A percentile compares a stretch with the other conserved stretches of the same genome.
These are phyloP conservation scores for Oxytropis ochrocephala DNA, from an alignment of 306 rosid species.

Conservation along the genomic window DNA sequence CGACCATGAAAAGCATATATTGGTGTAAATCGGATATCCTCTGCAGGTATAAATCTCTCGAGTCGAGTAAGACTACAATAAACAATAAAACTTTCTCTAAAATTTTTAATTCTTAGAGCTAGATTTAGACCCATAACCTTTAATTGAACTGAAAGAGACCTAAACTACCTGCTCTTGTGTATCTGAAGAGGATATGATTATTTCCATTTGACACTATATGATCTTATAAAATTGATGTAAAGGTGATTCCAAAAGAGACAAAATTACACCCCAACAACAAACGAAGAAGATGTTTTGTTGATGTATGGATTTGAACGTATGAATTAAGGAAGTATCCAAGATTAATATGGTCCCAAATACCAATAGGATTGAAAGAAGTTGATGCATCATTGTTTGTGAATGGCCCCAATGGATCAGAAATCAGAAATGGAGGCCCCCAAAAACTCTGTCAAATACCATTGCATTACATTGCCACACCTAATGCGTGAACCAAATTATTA, in stretches of 20 bases:
- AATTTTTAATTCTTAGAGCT: no score
- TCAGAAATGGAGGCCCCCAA: slow-evolving; percentile 53
- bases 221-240: slow-evolving; percentile 19
- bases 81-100: no score
- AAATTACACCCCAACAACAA: slow-evolving; percentile 15
- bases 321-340: slow-evolving; percentile 30
- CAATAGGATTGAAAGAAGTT: slow-evolving; percentile 23
- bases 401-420: slow-evolving; percentile 42
- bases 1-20: no score
- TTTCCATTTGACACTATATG: neutral
- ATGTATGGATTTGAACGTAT: slow-evolving; percentile 29
- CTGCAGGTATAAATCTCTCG: no score
- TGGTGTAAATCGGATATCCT: no score
- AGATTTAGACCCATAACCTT: no score
- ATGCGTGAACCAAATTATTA: slow-evolving; percentile 71
- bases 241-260: slow-evolving; percentile 20
- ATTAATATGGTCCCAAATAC: slow-evolving; percentile 40
- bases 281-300: slow-evolving; percentile 21
- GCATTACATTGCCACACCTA: slow-evolving; percentile 44
- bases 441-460: slow-evolving; percentile 37
- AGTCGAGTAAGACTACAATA: no score
- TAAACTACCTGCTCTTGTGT: no score
- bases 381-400: slow-evolving; percentile 27
- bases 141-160: no score
- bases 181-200: slow-evolving; percentile 4